Conservation (phyloP, 352 stramenopile species). For the Globisporangium ultimum region DNA sequence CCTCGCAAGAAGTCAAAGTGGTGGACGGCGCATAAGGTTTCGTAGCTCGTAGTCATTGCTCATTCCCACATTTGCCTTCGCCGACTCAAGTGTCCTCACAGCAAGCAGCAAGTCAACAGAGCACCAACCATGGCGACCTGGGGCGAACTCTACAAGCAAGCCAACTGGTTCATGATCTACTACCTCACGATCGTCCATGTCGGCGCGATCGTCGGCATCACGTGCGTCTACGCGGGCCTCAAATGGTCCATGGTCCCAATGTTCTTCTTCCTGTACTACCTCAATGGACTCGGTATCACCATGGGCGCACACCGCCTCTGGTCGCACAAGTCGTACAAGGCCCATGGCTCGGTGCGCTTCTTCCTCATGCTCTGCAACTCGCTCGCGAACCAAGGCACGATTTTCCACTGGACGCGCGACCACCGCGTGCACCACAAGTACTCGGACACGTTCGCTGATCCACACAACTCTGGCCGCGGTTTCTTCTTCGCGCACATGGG, state of each 20-base stretch:
- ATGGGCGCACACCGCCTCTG: too few relatives aligned
- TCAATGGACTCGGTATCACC: slow-evolving; percentile 96
- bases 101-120: too few relatives aligned
- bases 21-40: too few relatives aligned
- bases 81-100: too few relatives aligned
- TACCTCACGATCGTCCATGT: slow-evolving; percentile 95
- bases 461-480: slow-evolving; percentile 95
- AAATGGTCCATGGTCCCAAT: slow-evolving; percentile 88
- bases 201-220: slow-evolving; percentile 86
- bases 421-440: slow-evolving; percentile 99
- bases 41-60: too few relatives aligned
- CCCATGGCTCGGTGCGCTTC: slow-evolving; percentile 86
- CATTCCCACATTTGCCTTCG: too few relatives aligned
- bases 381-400: slow-evolving; percentile 97
- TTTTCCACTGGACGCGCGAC: slow-evolving; percentile 98
- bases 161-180: slow-evolving; percentile 98
- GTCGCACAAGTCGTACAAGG: slow-evolving; percentile 96
- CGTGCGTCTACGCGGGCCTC: slow-evolving; percentile 63
- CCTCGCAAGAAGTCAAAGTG: too few relatives aligned
- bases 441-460: slow-evolving; percentile 92
- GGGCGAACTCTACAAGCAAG: slow-evolving; percentile 71
- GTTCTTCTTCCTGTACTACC: slow-evolving; percentile 92
- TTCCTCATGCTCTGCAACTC: slow-evolving; percentile 98
- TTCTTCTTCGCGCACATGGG: slow-evolving; percentile 99
- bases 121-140: slow-evolving; percentile 43